Conservation (phyloP, 306 rosid species). For the Astragalus membranaceus region DNA sequence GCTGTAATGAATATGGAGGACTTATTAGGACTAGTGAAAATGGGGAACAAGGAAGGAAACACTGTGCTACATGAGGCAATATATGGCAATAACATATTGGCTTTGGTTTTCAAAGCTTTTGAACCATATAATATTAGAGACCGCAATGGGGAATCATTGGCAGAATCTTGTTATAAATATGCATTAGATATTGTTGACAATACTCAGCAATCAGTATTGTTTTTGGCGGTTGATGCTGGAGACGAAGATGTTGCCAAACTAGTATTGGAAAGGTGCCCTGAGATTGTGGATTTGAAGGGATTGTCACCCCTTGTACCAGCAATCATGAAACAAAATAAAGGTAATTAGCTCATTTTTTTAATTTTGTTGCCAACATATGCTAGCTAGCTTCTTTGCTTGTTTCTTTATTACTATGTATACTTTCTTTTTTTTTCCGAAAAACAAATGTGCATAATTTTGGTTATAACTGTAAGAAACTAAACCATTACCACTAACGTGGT, state of each 20-base stretch:
- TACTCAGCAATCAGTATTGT: background rate
- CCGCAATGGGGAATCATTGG: background rate
- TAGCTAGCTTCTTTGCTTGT: too few species aligned
- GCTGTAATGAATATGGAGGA: background rate
- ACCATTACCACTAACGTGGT: too few species aligned
- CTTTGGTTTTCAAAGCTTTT: background rate
- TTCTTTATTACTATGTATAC: too few species aligned
- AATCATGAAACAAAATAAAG: background rate
- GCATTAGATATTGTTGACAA: background rate
- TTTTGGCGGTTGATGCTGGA: background rate
- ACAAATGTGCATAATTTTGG: too few species aligned
- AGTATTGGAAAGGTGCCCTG: background rate
- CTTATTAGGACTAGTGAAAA: background rate
- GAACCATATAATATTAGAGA: background rate
- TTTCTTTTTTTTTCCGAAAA: too few species aligned
- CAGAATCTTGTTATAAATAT: background rate
- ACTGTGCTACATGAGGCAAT: conserved; percentile 12
- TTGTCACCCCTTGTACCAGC: background rate
- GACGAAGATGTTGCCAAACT: background rate
- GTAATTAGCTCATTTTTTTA: background rate
- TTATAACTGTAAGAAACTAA: too few species aligned
- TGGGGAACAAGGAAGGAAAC: background rate
- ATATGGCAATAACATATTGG: background rate
- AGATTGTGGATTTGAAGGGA: background rate
- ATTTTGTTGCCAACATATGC: too few species aligned